Evolutionary conservation across 2,329 filamentous ascomycete genomes (phyloP).

Genomic region (Aurifilum marmelostoma): DNA sequence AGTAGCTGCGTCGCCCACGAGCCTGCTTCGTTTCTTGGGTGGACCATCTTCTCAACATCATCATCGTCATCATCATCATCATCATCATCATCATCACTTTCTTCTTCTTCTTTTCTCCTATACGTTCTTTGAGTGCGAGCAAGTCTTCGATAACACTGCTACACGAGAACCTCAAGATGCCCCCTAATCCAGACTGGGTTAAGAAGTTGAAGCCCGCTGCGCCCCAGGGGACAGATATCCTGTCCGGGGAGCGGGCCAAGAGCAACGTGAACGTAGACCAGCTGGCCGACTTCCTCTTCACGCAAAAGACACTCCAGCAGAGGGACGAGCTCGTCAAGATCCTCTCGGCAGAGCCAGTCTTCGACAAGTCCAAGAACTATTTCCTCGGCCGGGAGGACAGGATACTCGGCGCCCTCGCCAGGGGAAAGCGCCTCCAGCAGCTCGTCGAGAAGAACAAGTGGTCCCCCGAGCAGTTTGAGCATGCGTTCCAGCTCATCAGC

Average conservation of each 20-base stretch:
- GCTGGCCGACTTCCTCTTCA: conserved; percentile 71
- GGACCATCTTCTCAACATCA: neutral
- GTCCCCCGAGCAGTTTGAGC: conserved; percentile 64
- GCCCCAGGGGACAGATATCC: conserved; percentile 70
- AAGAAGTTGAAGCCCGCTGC: conserved; percentile 49
- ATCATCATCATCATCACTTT: neutral
- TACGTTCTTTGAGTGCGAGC: neutral
- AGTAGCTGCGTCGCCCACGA: neutral
- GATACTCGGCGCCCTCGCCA: conserved; percentile 69
- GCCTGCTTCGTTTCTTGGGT: no score
- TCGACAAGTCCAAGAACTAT: conserved; percentile 80
- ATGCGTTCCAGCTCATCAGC: conserved; percentile 69
- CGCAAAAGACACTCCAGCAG: conserved; percentile 63
- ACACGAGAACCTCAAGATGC: conserved; percentile 18
- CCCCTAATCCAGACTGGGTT: conserved; percentile 33
- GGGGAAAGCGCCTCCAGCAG: conserved; percentile 71
- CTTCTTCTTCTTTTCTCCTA: neutral
- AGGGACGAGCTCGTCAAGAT: conserved; percentile 64
- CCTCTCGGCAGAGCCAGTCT: conserved; percentile 69
- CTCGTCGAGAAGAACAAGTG: conserved; percentile 69
- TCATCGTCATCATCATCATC: no score
- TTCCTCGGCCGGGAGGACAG: conserved; percentile 71
- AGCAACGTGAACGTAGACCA: conserved; percentile 70
- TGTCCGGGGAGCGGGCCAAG: conserved; percentile 68
- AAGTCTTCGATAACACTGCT: neutral